phyloP scores from a whole-genome alignment of 495 filamentous ascomycete genomes.

The Geoglossum glabrum region DNA sequence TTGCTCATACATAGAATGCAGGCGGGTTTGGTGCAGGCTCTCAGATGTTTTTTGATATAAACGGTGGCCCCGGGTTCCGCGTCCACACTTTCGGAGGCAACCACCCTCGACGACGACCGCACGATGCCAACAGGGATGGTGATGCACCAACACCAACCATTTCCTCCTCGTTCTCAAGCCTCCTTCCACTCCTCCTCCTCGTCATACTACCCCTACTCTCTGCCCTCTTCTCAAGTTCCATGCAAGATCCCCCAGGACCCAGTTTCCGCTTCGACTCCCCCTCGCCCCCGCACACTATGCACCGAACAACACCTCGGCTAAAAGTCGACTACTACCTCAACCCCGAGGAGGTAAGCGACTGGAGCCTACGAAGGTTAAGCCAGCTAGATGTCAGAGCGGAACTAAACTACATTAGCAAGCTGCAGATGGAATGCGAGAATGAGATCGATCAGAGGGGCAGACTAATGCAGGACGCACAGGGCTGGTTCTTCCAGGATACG shows the following conservation, averaged over 20 bases:
- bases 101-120: conserved; percentile 45
- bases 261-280: conserved; percentile 49
- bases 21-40: conserved; percentile 44
- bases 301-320: conserved; percentile 46
- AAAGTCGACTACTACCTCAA: conserved; percentile 71
- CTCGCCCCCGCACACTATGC: conserved; percentile 45
- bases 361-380: conserved; percentile 39
- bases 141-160: conserved; percentile 20
- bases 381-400: conserved; percentile 65
- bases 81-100: conserved; percentile 73
- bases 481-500: conserved; percentile 68
- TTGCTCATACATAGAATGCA: background rate
- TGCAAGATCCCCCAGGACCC: conserved; percentile 37
- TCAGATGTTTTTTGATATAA: conserved; percentile 81
- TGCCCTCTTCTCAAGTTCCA: conserved; percentile 46
- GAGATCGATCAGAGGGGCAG: conserved; percentile 42
- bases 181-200: conserved; percentile 72
- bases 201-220: conserved; percentile 76
- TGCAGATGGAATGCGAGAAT: conserved; percentile 49
- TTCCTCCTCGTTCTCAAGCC: conserved; percentile 31
- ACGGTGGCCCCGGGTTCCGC: conserved; percentile 59
- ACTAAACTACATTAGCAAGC: conserved; percentile 38
- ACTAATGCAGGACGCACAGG: conserved; percentile 59
- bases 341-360: conserved; percentile 53
- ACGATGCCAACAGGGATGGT: conserved; percentile 31